phyloP scores from a whole-genome alignment of 352 stramenopile genomes.

The Phytophthora sansomeana region DNA sequence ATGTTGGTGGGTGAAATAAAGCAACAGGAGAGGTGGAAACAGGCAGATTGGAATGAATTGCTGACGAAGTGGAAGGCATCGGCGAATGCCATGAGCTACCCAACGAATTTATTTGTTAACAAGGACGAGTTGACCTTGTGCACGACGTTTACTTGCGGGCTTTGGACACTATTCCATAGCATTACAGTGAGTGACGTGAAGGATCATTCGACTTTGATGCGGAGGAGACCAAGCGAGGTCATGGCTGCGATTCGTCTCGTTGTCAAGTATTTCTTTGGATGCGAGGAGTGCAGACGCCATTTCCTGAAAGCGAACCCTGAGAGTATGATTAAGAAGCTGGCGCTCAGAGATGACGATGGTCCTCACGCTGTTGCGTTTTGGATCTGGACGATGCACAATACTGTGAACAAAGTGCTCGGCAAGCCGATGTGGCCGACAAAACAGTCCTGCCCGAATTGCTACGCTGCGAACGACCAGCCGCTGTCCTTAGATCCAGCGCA shows the following conservation, averaged over 20 bases:
- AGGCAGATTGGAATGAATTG: slow-evolving; percentile 59
- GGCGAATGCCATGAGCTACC: slow-evolving; percentile 57
- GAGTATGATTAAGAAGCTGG: slow-evolving; percentile 50
- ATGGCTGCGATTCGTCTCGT: slow-evolving; percentile 71
- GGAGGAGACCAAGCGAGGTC: slow-evolving; percentile 57
- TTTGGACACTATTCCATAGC: slow-evolving; percentile 84
- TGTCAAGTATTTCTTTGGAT: slow-evolving; percentile 82
- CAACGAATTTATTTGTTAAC: slow-evolving; percentile 58
- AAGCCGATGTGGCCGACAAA: slow-evolving; percentile 67
- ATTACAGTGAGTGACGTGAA: slow-evolving; percentile 53
- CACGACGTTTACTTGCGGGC: slow-evolving; percentile 77
- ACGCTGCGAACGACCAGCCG: slow-evolving; percentile 41
- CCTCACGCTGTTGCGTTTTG: slow-evolving; percentile 61
- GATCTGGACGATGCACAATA: slow-evolving; percentile 87
- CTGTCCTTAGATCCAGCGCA: slow-evolving; percentile 50
- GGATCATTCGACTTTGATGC: not conserved
- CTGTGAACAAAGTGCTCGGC: slow-evolving; percentile 72
- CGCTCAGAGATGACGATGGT: slow-evolving; percentile 45
- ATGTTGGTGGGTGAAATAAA: slow-evolving; percentile 48
- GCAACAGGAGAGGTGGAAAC: slow-evolving; percentile 47
- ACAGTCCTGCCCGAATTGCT: slow-evolving; percentile 59
- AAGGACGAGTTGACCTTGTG: slow-evolving; percentile 61
- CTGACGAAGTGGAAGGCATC: slow-evolving; percentile 63
- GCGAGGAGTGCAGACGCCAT: slow-evolving; percentile 71
- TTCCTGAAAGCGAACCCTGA: slow-evolving; percentile 72